These are phyloP conservation scores for Odontarrhena argentea DNA, from an alignment of 345 rosid genomes.

Conservation along the genomic window DNA sequence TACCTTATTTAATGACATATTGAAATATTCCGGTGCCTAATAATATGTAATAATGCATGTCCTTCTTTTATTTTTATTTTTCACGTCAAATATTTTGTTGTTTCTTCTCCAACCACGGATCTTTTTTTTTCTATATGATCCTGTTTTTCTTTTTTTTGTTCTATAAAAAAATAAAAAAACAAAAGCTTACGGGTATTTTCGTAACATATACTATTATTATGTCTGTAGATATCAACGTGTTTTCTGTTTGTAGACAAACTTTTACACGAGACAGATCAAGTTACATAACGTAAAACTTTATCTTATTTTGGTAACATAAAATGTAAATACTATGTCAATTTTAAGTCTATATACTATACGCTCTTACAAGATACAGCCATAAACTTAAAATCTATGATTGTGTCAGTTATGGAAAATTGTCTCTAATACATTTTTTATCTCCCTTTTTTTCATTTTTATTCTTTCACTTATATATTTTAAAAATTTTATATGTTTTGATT, in stretches of 20 bases:
- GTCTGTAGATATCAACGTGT: slow-evolving; percentile 8
- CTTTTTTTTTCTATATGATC: background rate
- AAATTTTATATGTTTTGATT: too few relatives aligned
- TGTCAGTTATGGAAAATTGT: too few relatives aligned
- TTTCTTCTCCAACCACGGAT: slow-evolving; percentile 37
- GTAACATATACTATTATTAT: background rate
- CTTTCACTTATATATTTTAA: too few relatives aligned
- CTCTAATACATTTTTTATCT: too few relatives aligned
- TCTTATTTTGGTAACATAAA: background rate
- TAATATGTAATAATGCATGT: slow-evolving; percentile 13
- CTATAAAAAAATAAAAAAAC: background rate
- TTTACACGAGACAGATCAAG: background rate
- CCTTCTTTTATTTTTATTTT: background rate
- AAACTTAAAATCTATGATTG: too few relatives aligned
- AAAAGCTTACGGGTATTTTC: slow-evolving; percentile 11
- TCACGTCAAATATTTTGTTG: slow-evolving; percentile 27
- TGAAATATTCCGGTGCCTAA: slow-evolving; percentile 46
- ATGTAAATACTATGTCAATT: background rate
- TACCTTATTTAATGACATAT: slow-evolving; percentile 54
- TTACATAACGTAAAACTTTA: slow-evolving; percentile 1
- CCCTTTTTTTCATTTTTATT: too few relatives aligned
- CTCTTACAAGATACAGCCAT: background rate
- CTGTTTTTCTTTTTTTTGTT: background rate
- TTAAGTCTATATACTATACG: too few relatives aligned
- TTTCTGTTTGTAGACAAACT: slow-evolving; percentile 22